Base-by-base conservation (phyloP, 75 land plant species). In the Azolla pinnata region DNA sequence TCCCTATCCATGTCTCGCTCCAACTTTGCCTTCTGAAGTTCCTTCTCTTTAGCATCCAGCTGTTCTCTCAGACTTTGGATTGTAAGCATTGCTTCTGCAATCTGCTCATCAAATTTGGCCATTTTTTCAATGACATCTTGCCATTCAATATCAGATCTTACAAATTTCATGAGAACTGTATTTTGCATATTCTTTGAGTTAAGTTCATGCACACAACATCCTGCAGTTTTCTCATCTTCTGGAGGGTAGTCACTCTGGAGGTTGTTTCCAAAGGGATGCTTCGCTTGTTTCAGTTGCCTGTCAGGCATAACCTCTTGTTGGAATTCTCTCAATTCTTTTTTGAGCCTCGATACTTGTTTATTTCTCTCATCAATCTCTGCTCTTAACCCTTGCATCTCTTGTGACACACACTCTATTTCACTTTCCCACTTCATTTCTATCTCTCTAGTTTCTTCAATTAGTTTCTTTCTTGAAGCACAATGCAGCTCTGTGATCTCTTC, bases 1-100 rank as follows among this genome's bases (percentile, higher is more conserved):
- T 57, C 50, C 56, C 31, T 44, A 16, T 71, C 66, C 4, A 33
- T 29, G 24, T 64, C 73, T 47, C 31, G 49, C 12, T 71, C 73
- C 30, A 33, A 45, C 17, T 49, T 71, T 9, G 67, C 67, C 52
- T 49, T 64, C 31, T 47, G 68, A 27, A 71, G 55, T 50, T 71
- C 61, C 23, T 27, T 40, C 45, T 71, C 73, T 45, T 71, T 71
- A 1, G 27, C 51, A 47, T 58, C 25, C 33, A 71, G 45, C 61
- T 71, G 67, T 50, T 71, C 73, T 31, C 61, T 44, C n/a, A 71
- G 60, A 33, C 26, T 64, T 16, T 71, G 68, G 18, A 64, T 71
- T 8, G 67, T 67, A 56, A 44, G 31, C 67, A 64, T 64, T 25
- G 67, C 73, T 33, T 71, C 73, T 18, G 65, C 19, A n/a, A 64